A percentile compares a stretch with the other conserved stretches of the same genome.
These are phyloP conservation scores for Theileria equi DNA, from an alignment of 169 alveolate species.

Conservation along the genomic window DNA sequence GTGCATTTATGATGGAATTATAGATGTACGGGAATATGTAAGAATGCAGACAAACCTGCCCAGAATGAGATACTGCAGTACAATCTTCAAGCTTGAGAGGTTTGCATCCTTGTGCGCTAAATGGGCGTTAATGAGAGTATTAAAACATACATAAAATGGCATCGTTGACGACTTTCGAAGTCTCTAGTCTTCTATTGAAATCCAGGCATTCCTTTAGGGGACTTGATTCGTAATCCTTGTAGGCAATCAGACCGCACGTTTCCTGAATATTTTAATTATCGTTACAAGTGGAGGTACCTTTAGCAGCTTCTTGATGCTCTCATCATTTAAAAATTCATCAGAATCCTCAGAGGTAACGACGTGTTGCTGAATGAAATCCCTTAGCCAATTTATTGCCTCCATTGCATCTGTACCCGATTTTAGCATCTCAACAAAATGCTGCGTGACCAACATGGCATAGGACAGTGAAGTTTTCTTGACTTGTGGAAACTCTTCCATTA, in stretches of 20 bases:
- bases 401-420: background rate
- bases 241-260: conserved; percentile 25
- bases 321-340: background rate
- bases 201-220: background rate
- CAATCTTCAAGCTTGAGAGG: conserved; percentile 14
- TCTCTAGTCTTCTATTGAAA: conserved; percentile 11
- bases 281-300: no score
- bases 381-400: conserved; percentile 6
- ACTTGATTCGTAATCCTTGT: conserved; percentile 10
- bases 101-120: conserved; percentile 1
- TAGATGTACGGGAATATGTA: background rate
- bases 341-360: conserved; percentile 1
- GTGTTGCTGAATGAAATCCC: background rate
- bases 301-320: background rate
- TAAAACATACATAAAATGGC: conserved; percentile 9
- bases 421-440: conserved; percentile 17
- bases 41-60: conserved; percentile 5
- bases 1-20: no score
- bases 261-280: no score
- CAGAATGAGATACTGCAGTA: conserved; percentile 19
- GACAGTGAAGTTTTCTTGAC: conserved; percentile 11
- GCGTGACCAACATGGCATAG: conserved; percentile 15
- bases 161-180: conserved; percentile 24
- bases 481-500: background rate
- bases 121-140: background rate